Conservation (phyloP, 2,329 filamentous ascomycete species). For the Epichloe gansuensis region DNA sequence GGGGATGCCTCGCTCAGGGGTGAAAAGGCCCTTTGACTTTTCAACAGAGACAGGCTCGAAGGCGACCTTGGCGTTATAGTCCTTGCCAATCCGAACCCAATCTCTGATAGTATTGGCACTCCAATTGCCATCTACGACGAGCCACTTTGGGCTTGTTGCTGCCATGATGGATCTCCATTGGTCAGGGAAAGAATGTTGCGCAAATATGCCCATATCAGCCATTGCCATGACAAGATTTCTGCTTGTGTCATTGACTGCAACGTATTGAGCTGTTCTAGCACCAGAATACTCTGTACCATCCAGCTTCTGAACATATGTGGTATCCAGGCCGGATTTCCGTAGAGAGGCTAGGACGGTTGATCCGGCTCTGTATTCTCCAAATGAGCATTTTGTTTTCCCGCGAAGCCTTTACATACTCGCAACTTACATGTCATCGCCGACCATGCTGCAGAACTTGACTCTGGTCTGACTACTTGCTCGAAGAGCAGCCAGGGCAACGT, state of each 20-base stretch:
- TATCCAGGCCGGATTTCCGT: slow-evolving; percentile 49
- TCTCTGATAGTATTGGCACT: slow-evolving; percentile 48
- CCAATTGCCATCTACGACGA: slow-evolving; percentile 87
- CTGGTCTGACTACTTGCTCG: slow-evolving; percentile 45
- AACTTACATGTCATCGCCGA: slow-evolving; percentile 63
- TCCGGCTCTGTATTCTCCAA: slow-evolving; percentile 43
- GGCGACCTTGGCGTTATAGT: slow-evolving; percentile 47
- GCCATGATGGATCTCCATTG: slow-evolving; percentile 50
- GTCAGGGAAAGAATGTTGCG: slow-evolving; percentile 37
- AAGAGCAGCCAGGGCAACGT: slow-evolving; percentile 77
- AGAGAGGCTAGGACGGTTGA: slow-evolving; percentile 59
- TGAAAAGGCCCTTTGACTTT: slow-evolving; percentile 64
- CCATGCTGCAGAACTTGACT: slow-evolving; percentile 66
- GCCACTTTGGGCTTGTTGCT: slow-evolving; percentile 53
- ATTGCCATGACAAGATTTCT: slow-evolving; percentile 85
- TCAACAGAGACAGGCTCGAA: slow-evolving; percentile 83
- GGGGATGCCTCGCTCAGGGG: slow-evolving; percentile 23
- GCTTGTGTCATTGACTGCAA: slow-evolving; percentile 73
- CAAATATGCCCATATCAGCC: slow-evolving; percentile 87
- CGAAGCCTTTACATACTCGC: background rate
- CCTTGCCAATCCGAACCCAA: slow-evolving; percentile 53
- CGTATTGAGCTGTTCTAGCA: slow-evolving; percentile 74
- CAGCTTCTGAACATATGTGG: slow-evolving; percentile 48
- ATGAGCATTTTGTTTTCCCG: background rate
- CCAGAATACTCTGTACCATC: slow-evolving; percentile 34